Evolutionary conservation across 2,329 filamentous ascomycete genomes (phyloP), one percentile per base, ranked within the genome.

Genomic region (Ophiostoma tasmaniense): DNA sequence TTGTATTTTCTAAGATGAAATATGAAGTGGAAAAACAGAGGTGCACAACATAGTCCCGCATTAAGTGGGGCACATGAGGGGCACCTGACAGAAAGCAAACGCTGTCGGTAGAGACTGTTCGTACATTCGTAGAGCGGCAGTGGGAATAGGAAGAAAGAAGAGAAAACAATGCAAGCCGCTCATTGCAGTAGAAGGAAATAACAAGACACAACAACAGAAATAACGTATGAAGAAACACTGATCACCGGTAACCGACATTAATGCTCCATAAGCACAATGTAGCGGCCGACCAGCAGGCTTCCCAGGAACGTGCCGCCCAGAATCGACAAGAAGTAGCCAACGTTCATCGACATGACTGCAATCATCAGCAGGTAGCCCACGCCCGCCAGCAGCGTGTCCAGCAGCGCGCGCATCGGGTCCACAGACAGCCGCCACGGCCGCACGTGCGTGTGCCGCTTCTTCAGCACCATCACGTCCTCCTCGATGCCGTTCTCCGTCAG

Each of bases 331-430:
- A 93, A 93, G 76, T 93, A 93, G 25, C 90, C 90, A 28, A 93
- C 84, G 74, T 93, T 93, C 80, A 90, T 86, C 1, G 90, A 90
- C 90, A 93, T 97, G 76, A 96, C 90, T 17, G 90, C 91, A 80
- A 97, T 81, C 93, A 97, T 97, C 93, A 97, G 87, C 39, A 97
- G 80, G 79, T 96, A 97, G 14, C 89, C 90, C 62, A 96, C 85
- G 8, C 87, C 92, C n/a, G 86, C 87, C 75, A 92, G 87, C 28
- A 90, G 79, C 0, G 89, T 89, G 75, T 91, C 90, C 66, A 96
- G 78, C 11, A 81, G 77, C 3, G 92, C 91, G 42, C 93, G 84
- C 2, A 91, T 82, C 14, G 93, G 82, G 77, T 97, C 93, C 14
- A 92, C 89, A 62, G 86, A 91, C 75, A 96, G 85, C 72, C 93